Evolutionary conservation across 2,329 filamentous ascomycete species (phyloP), one percentile per base, ranked within the genome.

Genomic region (Aspergillus oerlinghausenensis): DNA sequence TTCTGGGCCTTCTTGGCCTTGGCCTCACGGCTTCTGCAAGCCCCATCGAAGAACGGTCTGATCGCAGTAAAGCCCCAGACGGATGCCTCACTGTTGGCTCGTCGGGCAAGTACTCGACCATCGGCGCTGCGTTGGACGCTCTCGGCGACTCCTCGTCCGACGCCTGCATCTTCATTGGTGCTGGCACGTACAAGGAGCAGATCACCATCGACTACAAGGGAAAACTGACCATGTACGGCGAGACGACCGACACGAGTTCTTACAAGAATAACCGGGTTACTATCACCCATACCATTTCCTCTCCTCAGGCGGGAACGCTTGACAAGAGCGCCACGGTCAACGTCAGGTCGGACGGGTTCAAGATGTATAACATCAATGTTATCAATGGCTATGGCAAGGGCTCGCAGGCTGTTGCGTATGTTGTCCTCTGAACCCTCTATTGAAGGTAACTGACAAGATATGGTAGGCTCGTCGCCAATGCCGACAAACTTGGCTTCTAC

Each of bases 331-430:
- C 68, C 1, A 72, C 71, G 1, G 54, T 73, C 6, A 67, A 71
- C 45, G 66, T 70, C 21, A 62, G 63, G 6, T 62, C 66, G 6
- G 59, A 60, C 47, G 62, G 65, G 23, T 68, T 74, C 40, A 65
- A 60, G 23, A 64, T 74, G 61, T 72, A 74, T 38, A 74, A 73
- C 28, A 65, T 74, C 55, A 71, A 74, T 35, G 66, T 73, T 14
- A 63, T 53, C n/a, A 74, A 74, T 56, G 67, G 67, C 3, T 73
- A 68, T 49, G 71, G 72, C 1, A 55, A 67, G 23, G 70, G 72
- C 4, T 56, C 65, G 1, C 70, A 74, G 49, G 71, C 71, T 26
- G 70, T 73, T 17, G 70, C 71, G 66, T 70, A 55, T 55, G 65
- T 58, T n/a, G 3, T 2, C 35, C 11, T 19, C 23, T 21, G 7